Evolutionary conservation across 1,284 basidiomycete species (phyloP).

Genomic region (Leccinum cinnamomeum): DNA sequence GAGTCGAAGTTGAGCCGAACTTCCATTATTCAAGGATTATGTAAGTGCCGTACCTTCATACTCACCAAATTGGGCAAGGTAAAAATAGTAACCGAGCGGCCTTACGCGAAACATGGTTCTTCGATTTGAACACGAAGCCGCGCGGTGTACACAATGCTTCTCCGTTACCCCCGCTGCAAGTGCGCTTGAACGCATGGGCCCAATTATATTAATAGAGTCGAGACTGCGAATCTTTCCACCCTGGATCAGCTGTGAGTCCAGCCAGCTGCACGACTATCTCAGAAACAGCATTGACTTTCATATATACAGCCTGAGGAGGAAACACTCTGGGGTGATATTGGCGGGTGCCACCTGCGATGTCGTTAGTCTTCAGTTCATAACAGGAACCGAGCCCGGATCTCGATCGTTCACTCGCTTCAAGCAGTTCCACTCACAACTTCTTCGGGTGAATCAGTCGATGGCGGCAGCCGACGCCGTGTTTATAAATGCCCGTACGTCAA

Average conservation of each 20-base stretch:
- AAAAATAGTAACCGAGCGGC: too few relatives aligned
- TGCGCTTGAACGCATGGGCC: conserved; percentile 8
- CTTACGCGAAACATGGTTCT: background rate
- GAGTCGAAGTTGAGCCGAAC: too few relatives aligned
- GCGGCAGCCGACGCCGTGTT: background rate
- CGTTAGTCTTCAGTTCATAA: too few relatives aligned
- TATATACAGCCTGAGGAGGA: too few relatives aligned
- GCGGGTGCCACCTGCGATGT: too few relatives aligned
- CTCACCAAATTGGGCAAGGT: background rate
- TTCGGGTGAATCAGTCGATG: background rate
- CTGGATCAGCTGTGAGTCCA: background rate
- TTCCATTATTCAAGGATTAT: background rate
- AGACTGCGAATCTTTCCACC: background rate
- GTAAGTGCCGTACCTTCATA: background rate
- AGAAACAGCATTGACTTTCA: background rate
- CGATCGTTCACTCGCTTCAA: background rate
- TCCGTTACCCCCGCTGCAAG: background rate
- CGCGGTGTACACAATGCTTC: background rate
- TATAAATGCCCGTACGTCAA: conserved; percentile 23
- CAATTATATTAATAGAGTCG: background rate
- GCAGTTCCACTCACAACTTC: background rate
- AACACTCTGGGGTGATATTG: too few relatives aligned
- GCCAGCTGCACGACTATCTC: background rate
- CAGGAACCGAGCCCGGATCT: background rate
- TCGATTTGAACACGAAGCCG: conserved; percentile 1